These are phyloP conservation scores for Lyophyllum decastes DNA, from an alignment of 768 basidiomycete species.

Conservation along the genomic window DNA sequence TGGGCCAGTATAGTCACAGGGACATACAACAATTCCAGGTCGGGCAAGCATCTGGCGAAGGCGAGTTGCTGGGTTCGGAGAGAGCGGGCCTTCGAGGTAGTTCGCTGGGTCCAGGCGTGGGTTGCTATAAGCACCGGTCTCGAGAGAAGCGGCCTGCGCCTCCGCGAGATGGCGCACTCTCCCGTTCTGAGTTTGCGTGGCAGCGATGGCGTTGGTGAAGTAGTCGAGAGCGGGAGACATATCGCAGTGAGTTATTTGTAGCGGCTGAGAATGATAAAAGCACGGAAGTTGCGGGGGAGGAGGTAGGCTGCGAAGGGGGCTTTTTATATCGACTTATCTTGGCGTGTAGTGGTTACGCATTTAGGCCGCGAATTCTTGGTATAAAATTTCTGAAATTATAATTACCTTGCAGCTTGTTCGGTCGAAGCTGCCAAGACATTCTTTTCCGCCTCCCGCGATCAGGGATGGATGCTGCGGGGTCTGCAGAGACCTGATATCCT, in stretches of 20 bases:
- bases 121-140: conserved; percentile 53
- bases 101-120: conserved; percentile 69
- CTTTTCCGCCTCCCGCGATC: not conserved
- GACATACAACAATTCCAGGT: conserved; percentile 73
- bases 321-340: conserved; percentile 2
- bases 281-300: not conserved
- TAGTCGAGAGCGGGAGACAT: conserved; percentile 26
- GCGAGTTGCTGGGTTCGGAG: conserved; percentile 67
- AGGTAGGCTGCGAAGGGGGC: not conserved
- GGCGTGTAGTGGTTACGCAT: not conserved
- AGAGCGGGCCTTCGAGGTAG: conserved; percentile 69
- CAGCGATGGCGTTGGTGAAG: conserved; percentile 12
- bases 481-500: not conserved
- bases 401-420: conserved; percentile 9
- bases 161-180: not conserved
- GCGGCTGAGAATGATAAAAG: not conserved
- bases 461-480: not conserved
- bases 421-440: conserved; percentile 12
- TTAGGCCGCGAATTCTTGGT: not conserved
- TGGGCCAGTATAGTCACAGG: not conserved
- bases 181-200: conserved; percentile 6
- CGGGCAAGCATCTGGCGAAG: conserved; percentile 70
- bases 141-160: not conserved
- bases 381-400: not conserved
- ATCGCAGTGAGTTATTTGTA: not conserved